Conservation (phyloP, 352 stramenopile species). For the Globisporangium megalacanthum region DNA sequence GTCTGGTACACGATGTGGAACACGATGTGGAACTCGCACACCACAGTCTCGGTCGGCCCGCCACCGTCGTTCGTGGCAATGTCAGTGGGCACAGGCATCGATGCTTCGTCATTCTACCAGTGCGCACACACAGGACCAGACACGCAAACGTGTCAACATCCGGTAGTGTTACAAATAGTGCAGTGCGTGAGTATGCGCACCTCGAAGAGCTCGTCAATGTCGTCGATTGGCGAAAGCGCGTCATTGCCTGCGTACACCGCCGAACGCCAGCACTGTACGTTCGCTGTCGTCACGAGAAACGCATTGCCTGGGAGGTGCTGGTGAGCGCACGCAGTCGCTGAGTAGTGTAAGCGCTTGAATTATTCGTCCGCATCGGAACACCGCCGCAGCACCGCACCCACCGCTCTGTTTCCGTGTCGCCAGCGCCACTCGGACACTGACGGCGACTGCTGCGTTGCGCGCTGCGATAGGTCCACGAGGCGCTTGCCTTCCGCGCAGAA, state of each 20-base stretch:
- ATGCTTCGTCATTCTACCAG: constrained; percentile 4
- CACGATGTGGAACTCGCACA: constrained; percentile 79
- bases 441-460: constrained; percentile 10
- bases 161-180: neutral
- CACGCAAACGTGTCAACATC: neutral
- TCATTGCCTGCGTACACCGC: constrained; percentile 7
- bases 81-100: neutral
- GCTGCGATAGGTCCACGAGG: constrained; percentile 36
- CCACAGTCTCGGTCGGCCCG: constrained; percentile 15
- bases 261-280: constrained; percentile 13
- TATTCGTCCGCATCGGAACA: neutral
- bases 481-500: constrained; percentile 44
- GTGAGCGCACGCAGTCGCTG: neutral
- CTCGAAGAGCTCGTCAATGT: constrained; percentile 12
- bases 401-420: constrained; percentile 40
- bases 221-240: neutral
- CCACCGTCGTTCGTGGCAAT: neutral
- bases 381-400: neutral
- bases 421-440: constrained; percentile 47
- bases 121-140: neutral
- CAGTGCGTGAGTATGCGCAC: constrained; percentile 1
- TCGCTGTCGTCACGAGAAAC: constrained; percentile 59
- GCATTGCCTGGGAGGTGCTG: constrained; percentile 60
- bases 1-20: constrained; percentile 75
- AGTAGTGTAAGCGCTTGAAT: neutral